Percentiles rank a stretch among this genome's conserved stretches.
Evolutionary conservation across 768 basidiomycete genomes (phyloP).

Genomic region (Suillus hirtellus): DNA sequence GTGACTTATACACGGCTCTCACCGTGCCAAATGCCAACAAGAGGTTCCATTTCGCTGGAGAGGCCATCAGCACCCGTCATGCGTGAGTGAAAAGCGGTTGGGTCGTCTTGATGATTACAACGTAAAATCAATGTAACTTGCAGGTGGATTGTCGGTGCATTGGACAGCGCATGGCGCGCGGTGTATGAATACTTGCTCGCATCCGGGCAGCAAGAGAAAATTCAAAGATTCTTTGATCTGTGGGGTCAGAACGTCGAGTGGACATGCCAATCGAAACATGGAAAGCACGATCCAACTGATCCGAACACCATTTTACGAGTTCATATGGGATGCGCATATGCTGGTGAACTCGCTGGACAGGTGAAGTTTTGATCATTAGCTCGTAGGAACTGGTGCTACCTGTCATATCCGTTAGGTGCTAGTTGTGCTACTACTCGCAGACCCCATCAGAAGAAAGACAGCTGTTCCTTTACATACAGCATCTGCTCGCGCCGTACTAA

Average conservation of each 20-base stretch:
- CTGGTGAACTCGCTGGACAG: too few relatives aligned
- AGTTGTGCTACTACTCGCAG: too few relatives aligned
- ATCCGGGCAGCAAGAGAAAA: slow-evolving; percentile 13
- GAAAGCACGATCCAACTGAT: too few relatives aligned
- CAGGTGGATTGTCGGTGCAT: slow-evolving; percentile 41
- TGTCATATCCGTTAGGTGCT: too few relatives aligned
- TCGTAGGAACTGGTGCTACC: too few relatives aligned
- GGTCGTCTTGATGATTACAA: not conserved
- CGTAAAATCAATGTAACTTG: not conserved
- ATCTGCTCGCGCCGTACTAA: too few relatives aligned
- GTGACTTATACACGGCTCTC: slow-evolving; percentile 31
- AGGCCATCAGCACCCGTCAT: slow-evolving; percentile 39
- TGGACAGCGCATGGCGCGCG: slow-evolving; percentile 38
- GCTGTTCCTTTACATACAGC: too few relatives aligned
- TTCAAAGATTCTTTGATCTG: slow-evolving; percentile 20
- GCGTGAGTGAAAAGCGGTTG: slow-evolving; percentile 16
- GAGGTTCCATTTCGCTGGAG: slow-evolving; percentile 37
- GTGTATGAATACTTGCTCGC: slow-evolving; percentile 29
- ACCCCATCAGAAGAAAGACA: too few relatives aligned
- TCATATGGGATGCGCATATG: too few relatives aligned
- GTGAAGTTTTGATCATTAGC: too few relatives aligned
- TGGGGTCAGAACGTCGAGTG: slow-evolving; percentile 25
- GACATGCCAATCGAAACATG: too few relatives aligned
- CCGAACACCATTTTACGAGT: too few relatives aligned
- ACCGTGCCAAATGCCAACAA: slow-evolving; percentile 32